Evolutionary conservation across 2,329 filamentous ascomycete genomes (phyloP), one percentile per base, ranked within the genome.

Genomic region (Endocalyx cinctus): DNA sequence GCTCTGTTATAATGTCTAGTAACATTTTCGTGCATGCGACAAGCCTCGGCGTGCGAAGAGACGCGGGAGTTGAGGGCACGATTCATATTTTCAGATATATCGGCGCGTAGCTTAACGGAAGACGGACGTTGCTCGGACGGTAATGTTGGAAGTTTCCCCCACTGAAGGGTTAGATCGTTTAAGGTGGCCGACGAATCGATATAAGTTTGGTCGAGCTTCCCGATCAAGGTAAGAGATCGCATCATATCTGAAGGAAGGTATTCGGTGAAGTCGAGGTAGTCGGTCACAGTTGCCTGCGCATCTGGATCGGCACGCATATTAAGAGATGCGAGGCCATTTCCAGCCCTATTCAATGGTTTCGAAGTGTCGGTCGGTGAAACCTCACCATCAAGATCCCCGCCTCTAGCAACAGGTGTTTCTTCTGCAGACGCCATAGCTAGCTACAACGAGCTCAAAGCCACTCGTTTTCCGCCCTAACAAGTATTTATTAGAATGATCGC

Each of bases 221-320:
- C 72, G 40, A 84, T 79, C 23, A 83, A 64, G 4, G 75, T 80
- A 27, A 84, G 62, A 16, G 79, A 83, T 37, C 80, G 75, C 41
- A 72, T 66, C 48, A 84, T 72, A 51, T 84, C 80, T 31, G 78
- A 75, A 10, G 79, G 78, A 1, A 84, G 70, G 57, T 83, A 81
- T 55, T 84, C 80, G 46, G 77, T 82, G 45, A 79, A 79, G 53
- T 83, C 79, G 54, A 83, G 72, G 52, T 82, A 83, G 56, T 83
- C 79, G 39, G 76, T 81, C 13, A 82, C 72, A n/a, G 78, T 82
- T 6, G 79, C 77, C 48, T 82, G 77, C 17, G 77, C 77, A 62
- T 84, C 79, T 5, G 79, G 79, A 43, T 83, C 79, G 33, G 70
- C 67, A 45, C 73, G 72, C 53, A 72, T 62, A 37, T 66, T 64